Percentiles rank a stretch among this genome's conserved stretches.
Evolutionary conservation across 2,329 filamentous ascomycete species (phyloP).

Genomic region (Phoma sp.): DNA sequence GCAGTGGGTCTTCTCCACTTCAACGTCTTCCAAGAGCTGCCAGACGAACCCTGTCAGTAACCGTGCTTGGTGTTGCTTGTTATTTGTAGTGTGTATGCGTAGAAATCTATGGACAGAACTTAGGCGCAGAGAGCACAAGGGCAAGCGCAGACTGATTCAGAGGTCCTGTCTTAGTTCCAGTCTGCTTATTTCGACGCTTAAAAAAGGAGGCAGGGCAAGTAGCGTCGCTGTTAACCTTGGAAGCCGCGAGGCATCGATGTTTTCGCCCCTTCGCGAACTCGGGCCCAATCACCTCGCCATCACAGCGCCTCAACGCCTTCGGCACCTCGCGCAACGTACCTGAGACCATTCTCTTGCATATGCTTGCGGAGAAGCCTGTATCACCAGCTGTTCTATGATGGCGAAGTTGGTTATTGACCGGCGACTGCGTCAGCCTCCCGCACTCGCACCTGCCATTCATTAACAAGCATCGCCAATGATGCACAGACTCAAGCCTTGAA

Average conservation of each 20-base stretch:
- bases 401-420: constrained; percentile 7
- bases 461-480: constrained; percentile 23
- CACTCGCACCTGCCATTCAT: constrained; percentile 22
- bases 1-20: constrained; percentile 24
- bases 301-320: constrained; percentile 1
- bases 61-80: constrained; percentile 8
- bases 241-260: background rate
- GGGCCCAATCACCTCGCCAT: background rate
- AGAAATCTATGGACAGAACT: background rate
- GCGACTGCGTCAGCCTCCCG: constrained; percentile 29
- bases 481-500: constrained; percentile 11
- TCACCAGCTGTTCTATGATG: constrained; percentile 15
- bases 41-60: constrained; percentile 12
- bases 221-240: background rate
- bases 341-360: constrained; percentile 12
- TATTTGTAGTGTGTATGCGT: background rate
- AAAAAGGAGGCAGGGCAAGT: background rate
- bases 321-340: constrained; percentile 5
- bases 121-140: background rate
- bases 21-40: constrained; percentile 16
- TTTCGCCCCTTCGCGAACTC: background rate
- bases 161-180: background rate
- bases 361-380: constrained; percentile 17
- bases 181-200: background rate
- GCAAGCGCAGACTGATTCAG: background rate